These are phyloP conservation scores for Ceratobasidium sp. DNA, from an alignment of 1,284 basidiomycete genomes.

Conservation along the genomic window DNA sequence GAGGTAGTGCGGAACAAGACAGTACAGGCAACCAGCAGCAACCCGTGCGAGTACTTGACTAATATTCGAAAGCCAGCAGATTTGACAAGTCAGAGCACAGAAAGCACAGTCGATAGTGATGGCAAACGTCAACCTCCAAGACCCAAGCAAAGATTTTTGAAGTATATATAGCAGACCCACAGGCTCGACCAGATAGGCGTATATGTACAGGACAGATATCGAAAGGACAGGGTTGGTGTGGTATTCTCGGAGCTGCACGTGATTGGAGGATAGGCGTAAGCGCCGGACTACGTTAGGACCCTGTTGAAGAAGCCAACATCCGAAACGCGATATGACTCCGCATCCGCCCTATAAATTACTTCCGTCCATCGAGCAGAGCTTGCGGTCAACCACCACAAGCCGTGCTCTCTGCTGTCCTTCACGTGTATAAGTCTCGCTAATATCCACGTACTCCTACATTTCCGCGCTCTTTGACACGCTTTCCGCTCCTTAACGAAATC, in stretches of 20 bases:
- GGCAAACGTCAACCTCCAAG: neutral
- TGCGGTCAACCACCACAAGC: conserved; percentile 18
- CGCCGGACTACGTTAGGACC: conserved; percentile 1
- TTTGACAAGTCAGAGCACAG: neutral
- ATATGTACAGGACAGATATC: neutral
- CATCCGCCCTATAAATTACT: conserved; percentile 24
- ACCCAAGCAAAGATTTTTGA: neutral
- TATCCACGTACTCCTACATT: neutral
- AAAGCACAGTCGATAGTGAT: neutral
- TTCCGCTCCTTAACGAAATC: neutral
- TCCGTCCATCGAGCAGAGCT: neutral
- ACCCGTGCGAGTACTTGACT: neutral
- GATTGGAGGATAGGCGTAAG: neutral
- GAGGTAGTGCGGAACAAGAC: neutral
- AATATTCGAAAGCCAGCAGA: neutral
- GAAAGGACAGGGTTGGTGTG: neutral
- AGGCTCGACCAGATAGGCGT: neutral
- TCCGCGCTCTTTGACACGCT: neutral
- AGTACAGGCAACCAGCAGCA: neutral
- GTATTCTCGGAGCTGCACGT: conserved; percentile 16
- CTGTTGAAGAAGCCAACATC: conserved; percentile 30
- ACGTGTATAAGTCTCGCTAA: neutral
- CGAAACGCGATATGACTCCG: neutral
- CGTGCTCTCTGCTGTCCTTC: neutral
- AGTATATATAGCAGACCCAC: neutral